Base-by-base conservation (phyloP, 1,284 basidiomycete genomes). In the Leucoagaricus sp. region DNA sequence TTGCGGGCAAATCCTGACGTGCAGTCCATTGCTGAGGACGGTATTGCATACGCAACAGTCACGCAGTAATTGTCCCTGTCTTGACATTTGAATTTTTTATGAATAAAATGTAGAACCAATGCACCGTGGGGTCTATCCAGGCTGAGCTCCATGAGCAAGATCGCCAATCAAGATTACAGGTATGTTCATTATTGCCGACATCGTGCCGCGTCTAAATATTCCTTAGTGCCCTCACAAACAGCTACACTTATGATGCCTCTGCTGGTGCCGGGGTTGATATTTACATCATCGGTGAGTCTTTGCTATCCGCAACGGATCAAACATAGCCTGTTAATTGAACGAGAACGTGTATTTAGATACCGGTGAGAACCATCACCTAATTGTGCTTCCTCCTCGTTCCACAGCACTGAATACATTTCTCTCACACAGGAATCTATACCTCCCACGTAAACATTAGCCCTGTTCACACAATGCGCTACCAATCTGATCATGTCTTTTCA, bases 201-300 rank as follows among this genome's bases (percentile, higher is more conserved):
- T 36, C 4, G 23, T 36, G 5, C 4, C 1, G 7, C 9, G 17
- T 34, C 17, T 21, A 21, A 4, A 33, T 49, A 17, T 29, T 15
- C 12, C 6, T 23, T 8, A 68, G 63, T 57, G 58, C 55, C 58
- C 61, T 65, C 13, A 64, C 60, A 10, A 70, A 64, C 60, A 67
- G 54, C 15, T 75, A 74, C 59, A 66, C 57, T 12, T 74, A 70
- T 48, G 64, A 71, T 46, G 60, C 58, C 31, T 53, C 60, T 36
- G 69, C 70, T 7, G 73, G 72, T 21, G 44, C 56, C 15, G 73
- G 72, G 29, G 73, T 74, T 44, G 73, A 75, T 60, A 65, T 71
- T 46, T 72, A 40, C 49, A 41, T 47, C 17, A 25, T 58, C 21
- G 45, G 57, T 53, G 15, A 42, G 42, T 17, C 9, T 28, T 25